These are phyloP conservation scores for Panus rudis DNA, from an alignment of 768 basidiomycete genomes.

Conservation along the genomic window DNA sequence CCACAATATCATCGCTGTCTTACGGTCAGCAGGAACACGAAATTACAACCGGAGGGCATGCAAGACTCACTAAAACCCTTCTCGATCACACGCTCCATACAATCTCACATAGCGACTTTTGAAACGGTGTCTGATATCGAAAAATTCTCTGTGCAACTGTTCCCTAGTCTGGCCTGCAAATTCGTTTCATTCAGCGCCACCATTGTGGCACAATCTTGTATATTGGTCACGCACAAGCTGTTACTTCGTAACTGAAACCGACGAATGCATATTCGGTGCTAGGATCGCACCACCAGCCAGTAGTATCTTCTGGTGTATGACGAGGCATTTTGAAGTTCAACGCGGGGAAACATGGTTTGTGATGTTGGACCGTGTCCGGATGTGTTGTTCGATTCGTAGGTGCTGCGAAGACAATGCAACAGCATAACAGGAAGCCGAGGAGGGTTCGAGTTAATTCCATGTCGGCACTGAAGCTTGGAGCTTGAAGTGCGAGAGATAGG, in stretches of 20 bases:
- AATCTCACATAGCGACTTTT: slow-evolving; percentile 56
- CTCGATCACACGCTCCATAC: slow-evolving; percentile 32
- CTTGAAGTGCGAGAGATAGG: no score
- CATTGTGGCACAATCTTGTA: background rate
- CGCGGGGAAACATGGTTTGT: slow-evolving; percentile 31
- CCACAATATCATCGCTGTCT: slow-evolving; percentile 50
- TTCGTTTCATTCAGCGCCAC: background rate
- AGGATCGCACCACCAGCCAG: slow-evolving; percentile 47
- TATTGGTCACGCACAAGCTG: slow-evolving; percentile 5
- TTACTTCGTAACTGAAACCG: slow-evolving; percentile 42
- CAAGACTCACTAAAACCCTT: slow-evolving; percentile 31
- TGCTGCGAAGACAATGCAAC: no score
- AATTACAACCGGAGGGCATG: background rate
- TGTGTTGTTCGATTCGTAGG: no score
- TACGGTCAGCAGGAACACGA: no score
- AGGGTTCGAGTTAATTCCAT: no score
- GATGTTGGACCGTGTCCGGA: background rate
- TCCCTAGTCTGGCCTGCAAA: slow-evolving; percentile 46
- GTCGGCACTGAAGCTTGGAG: no score
- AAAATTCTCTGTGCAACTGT: slow-evolving; percentile 47
- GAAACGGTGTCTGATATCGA: slow-evolving; percentile 49
- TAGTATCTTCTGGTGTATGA: slow-evolving; percentile 28
- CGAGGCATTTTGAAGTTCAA: slow-evolving; percentile 50
- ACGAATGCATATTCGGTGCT: slow-evolving; percentile 68
- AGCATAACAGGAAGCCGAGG: no score